Percentiles rank a stretch among this genome's conserved stretches.
Conservation (phyloP, 2,329 filamentous ascomycete species). For the Alternaria sp. region DNA sequence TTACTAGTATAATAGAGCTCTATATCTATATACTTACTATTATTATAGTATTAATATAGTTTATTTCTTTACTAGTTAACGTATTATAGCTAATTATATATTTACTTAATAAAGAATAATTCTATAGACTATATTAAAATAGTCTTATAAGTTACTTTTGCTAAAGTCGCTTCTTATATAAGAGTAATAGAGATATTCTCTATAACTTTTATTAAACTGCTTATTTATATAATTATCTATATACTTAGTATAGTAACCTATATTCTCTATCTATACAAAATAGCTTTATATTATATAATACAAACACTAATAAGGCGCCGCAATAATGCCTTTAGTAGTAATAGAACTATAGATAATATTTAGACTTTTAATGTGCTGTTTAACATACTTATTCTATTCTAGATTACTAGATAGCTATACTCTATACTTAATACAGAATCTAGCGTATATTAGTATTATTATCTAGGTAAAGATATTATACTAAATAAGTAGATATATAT, state of each 20-base stretch:
- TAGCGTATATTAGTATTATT: background rate
- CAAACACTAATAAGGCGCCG: background rate
- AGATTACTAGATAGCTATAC: background rate
- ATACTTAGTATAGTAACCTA: background rate
- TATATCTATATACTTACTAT: too few species aligned
- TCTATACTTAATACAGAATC: background rate
- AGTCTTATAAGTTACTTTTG: background rate
- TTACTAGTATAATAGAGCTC: too few species aligned
- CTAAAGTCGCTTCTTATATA: background rate
- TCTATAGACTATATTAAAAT: background rate
- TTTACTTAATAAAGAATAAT: background rate
- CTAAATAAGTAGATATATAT: background rate
- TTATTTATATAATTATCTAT: slow-evolving; percentile 3
- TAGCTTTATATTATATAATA: background rate
- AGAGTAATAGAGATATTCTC: background rate
- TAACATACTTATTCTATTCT: background rate
- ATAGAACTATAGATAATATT: background rate
- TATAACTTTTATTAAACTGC: background rate
- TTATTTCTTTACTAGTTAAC: too few species aligned
- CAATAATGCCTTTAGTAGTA: background rate
- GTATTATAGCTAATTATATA: background rate
- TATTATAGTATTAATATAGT: too few species aligned
- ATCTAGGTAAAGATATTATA: background rate
- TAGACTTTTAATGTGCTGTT: background rate
- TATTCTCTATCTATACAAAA: background rate